A percentile compares a stretch with the other conserved stretches of the same genome.
Conservation (phyloP, 345 rosid species). For the Brassica incana region DNA sequence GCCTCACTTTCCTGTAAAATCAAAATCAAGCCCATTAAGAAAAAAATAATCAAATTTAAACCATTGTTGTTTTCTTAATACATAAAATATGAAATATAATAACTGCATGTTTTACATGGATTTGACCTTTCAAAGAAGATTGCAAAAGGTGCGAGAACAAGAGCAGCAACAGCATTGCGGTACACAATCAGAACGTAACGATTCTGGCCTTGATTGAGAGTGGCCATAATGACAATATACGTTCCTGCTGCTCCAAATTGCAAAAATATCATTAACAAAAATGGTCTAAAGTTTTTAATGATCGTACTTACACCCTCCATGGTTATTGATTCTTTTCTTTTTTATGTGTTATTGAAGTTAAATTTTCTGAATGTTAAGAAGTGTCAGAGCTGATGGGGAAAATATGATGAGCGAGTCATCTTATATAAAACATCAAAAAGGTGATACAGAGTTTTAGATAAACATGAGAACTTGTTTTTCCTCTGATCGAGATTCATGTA, state of each 20-base stretch:
- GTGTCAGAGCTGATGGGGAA: background rate
- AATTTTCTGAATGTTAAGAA: background rate
- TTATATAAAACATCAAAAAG: conserved; percentile 34
- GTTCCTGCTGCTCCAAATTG: conserved; percentile 73
- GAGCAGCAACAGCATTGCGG: conserved; percentile 71
- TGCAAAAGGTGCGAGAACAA: conserved; percentile 76
- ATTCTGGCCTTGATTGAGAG: conserved; percentile 79
- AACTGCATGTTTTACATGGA: background rate
- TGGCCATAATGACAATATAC: conserved; percentile 56
- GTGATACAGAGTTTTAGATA: conserved; percentile 38
- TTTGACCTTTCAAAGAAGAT: conserved; percentile 65
- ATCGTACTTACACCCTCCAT: conserved; percentile 21
- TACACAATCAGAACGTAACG: conserved; percentile 70
- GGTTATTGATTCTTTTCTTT: background rate
- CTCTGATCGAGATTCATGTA: conserved; percentile 32
- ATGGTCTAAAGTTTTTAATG: conserved; percentile 50
- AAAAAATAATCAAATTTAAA: background rate
- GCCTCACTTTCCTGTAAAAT: conserved; percentile 65
- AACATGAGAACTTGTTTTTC: conserved; percentile 16
- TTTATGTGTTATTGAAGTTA: background rate
- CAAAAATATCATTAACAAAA: conserved; percentile 65
- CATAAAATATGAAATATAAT: background rate
- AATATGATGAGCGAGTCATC: conserved; percentile 18
- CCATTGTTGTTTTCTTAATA: background rate
- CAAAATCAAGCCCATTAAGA: background rate